Base-by-base conservation (phyloP, 2,329 filamentous ascomycete genomes). In the Scopulariopsis brevicaulis region DNA sequence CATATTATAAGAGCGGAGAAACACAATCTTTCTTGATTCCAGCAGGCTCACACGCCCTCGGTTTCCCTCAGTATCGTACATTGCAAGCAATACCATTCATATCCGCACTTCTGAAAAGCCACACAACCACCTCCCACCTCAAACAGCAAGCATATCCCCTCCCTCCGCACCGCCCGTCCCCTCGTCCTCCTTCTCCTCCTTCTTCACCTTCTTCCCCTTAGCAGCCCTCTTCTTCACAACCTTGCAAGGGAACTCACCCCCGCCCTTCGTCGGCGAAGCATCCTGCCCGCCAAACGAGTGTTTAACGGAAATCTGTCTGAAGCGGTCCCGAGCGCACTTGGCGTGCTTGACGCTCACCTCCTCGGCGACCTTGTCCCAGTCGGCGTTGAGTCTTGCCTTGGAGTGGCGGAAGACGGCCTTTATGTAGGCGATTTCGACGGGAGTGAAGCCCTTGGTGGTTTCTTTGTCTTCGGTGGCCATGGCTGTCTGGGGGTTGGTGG, bases 281-380 rank as follows among this genome's bases (percentile, higher is more conserved):
- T 58, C 60, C 54, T 60, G 63, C 3, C 65, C 66, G 46, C 69
- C 68, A 73, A 73, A 75, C 56, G 68, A 69, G 58, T 74, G 73
- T 18, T 70, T 70, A 59, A 69, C 64, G 18, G 69, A 70, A 64
- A 75, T 71, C 58, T 72, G 68, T 10, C 72, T 68, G 64, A 73
- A 73, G 37, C 71, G 69, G 60, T 74, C 71, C 57, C 71, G 73
- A 59, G 73, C 72, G 59, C 72, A 75, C 54, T 71, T 74, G 57
- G 67, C 70, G 56, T 74, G 69, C 59, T 74, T 75, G 57, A 76
- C 68, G 2, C 67, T 67, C 12, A 73, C 62, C 11, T 65, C 62
- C 3, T 53, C 14, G 6, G 73, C 74, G 43, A 77, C 69, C 1
- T 65, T 63, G 20, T 70, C 65, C 66, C 71, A 77, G 64, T 77